Evolutionary conservation across 306 rosid species (phyloP).

Genomic region (Lupinus albus): DNA sequence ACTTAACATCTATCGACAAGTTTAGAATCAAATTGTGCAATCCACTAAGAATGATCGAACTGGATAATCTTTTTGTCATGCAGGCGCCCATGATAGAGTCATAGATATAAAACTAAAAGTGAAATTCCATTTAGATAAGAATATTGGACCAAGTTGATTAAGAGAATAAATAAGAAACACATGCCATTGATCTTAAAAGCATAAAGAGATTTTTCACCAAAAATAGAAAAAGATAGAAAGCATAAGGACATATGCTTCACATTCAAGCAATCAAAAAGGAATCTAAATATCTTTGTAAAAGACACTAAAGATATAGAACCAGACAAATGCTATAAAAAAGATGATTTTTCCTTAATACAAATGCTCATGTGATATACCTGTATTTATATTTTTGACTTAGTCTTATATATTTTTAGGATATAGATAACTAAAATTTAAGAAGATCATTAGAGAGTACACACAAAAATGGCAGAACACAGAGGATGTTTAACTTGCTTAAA

Average conservation of each 20-base stretch:
- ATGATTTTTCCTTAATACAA: no score
- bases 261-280: slow-evolving; percentile 25
- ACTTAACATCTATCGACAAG: neutral
- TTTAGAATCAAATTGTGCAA: neutral
- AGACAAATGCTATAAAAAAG: neutral
- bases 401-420: no score
- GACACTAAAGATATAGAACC: neutral
- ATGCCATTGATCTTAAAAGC: slow-evolving; percentile 3
- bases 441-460: no score
- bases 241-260: neutral
- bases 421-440: no score
- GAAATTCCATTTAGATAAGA: neutral
- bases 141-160: slow-evolving; percentile 1
- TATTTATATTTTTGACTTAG: no score
- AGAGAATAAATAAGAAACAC: slow-evolving; percentile 15
- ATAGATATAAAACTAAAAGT: slow-evolving; percentile 7
- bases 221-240: neutral
- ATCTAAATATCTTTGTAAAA: neutral
- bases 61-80: neutral
- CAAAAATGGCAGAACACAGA: no score
- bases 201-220: neutral
- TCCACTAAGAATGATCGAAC: neutral
- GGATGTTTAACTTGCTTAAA: no score
- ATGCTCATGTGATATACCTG: no score
- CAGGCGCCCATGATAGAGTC: neutral